A percentile compares a stretch with the other conserved stretches of the same genome.
Conservation (phyloP, 208 protist genomes). For the Acanthamoeba healyi region DNA sequence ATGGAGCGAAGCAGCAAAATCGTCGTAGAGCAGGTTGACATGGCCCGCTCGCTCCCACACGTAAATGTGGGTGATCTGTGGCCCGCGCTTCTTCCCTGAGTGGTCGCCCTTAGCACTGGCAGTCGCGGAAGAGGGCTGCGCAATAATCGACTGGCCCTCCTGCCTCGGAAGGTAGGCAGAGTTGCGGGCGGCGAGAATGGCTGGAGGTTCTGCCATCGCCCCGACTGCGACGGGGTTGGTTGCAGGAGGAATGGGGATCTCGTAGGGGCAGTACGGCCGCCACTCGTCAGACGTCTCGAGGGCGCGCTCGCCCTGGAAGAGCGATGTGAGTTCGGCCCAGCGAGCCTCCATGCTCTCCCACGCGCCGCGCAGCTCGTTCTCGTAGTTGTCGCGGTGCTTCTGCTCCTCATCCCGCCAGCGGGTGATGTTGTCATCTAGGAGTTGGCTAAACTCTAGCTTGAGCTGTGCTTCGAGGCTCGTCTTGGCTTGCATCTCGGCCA, state of each 20-base stretch:
- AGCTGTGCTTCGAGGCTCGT: conserved; percentile 27
- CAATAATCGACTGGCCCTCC: background rate
- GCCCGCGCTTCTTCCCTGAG: background rate
- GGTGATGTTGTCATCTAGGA: background rate
- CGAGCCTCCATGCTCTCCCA: conserved; percentile 52
- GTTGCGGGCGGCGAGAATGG: background rate
- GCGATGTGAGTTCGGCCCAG: conserved; percentile 35
- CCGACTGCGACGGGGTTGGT: background rate
- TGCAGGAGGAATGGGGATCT: background rate
- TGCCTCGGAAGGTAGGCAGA: conserved; percentile 14
- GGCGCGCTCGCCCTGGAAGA: conserved; percentile 59
- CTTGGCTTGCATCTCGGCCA: conserved; percentile 57
- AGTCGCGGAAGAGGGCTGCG: background rate
- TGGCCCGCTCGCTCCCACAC: conserved; percentile 13
- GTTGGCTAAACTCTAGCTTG: conserved; percentile 1
- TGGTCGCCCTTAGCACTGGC: background rate
- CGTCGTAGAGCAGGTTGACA: conserved; percentile 52
- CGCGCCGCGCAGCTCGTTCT: background rate
- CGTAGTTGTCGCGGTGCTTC: background rate
- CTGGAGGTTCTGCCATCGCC: background rate
- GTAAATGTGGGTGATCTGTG: background rate
- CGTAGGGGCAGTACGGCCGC: background rate
- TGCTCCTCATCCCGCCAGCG: conserved; percentile 23
- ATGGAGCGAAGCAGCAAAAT: conserved; percentile 38
- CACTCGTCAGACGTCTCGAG: conserved; percentile 29